Base-by-base conservation (phyloP, 148 eudicot species). In the Fagopyrum homotropicum region DNA sequence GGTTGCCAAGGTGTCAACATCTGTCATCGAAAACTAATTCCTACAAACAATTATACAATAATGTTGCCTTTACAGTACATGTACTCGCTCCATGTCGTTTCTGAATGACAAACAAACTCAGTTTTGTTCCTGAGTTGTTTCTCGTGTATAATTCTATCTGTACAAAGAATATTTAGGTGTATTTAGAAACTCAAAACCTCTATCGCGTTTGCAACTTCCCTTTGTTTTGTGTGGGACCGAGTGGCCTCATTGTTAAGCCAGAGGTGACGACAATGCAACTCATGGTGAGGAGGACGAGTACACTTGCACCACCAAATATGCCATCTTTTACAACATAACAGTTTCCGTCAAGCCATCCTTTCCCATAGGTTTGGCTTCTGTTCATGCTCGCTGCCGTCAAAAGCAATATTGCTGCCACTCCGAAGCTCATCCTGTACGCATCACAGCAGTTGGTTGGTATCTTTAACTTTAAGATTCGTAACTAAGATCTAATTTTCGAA, bases 321-420 rank as follows among this genome's bases (percentile, higher is more conserved):
- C 95, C 92, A 57, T 88, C 81, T 81, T 82, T 92, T 0, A 92
- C 93, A 0, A 92, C 14, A 73, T 90, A 92, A 63, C 97, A 92
- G 19, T 87, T 89, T 3, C 93, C 92, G 72, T 87, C 75, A 40
- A 88, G 15, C 97, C 97, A 92, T 49, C 95, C 97, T 79, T 88
- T 81, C 35, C 93, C 91, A 45, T 83, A 86, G 4, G 74, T 54
- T 30, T 92, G 97, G 51, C 75, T 82, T 79, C 29, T 80, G 80
- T 81, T 92, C 93, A 92, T 92, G 79, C 89, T 90, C 43, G 88
- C 80, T 59, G 88, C 87, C 66, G 79, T 79, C 44, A 80, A 68
- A 45, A 83, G 19, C 51, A 92, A 47, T 30, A 82, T 54, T 9
- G 74, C 29, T 6, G 79, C 80, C 5, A 84, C 61, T 14, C 81